Evolutionary conservation across 2,329 filamentous ascomycete species (phyloP).

Genomic region (Juglanconis sp.): DNA sequence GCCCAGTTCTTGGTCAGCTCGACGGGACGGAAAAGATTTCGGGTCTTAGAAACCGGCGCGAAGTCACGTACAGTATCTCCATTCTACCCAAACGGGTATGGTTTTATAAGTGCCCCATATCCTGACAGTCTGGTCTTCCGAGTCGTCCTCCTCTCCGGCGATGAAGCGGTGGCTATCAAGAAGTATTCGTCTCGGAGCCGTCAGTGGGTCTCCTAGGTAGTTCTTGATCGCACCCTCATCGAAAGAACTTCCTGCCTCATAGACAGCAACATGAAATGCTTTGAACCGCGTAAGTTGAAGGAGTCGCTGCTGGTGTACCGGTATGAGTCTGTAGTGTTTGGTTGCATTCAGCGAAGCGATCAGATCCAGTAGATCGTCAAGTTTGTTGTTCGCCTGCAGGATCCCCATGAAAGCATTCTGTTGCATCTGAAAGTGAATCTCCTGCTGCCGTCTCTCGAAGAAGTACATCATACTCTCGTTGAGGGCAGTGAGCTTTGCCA

Average conservation of each 20-base stretch:
- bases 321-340: neutral
- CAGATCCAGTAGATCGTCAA: slow-evolving; percentile 1
- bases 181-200: neutral
- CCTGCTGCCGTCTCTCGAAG: slow-evolving; percentile 5
- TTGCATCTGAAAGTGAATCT: slow-evolving; percentile 4
- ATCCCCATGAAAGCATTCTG: slow-evolving; percentile 5
- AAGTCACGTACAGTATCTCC: slow-evolving; percentile 9
- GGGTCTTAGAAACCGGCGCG: no score
- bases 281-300: slow-evolving; percentile 7
- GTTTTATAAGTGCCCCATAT: neutral
- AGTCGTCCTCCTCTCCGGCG: neutral
- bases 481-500: slow-evolving; percentile 6
- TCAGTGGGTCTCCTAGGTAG: neutral
- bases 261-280: slow-evolving; percentile 1
- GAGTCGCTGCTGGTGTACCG: neutral
- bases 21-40: neutral
- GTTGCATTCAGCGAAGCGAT: slow-evolving; percentile 1
- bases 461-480: slow-evolving; percentile 4
- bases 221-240: neutral
- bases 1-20: neutral
- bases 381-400: slow-evolving; percentile 1
- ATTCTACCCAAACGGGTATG: slow-evolving; percentile 6
- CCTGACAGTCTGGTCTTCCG: neutral
- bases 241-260: neutral
- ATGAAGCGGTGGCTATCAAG: neutral